phyloP scores from a whole-genome alignment of 495 filamentous ascomycete species.

The Daldinia caldariorum region DNA sequence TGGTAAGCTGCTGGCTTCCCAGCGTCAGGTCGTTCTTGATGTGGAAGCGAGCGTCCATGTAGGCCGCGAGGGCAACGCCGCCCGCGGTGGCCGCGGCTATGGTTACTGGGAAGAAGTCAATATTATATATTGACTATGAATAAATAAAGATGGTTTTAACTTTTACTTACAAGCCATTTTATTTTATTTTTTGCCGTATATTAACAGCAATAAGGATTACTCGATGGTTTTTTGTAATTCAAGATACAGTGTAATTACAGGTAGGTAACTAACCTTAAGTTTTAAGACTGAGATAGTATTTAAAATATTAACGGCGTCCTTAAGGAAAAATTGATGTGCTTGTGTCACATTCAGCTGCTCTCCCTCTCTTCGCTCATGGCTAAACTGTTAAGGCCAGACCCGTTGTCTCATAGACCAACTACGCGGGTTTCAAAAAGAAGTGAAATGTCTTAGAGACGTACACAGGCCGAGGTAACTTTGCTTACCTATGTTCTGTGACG shows the following conservation, averaged over 20 bases:
- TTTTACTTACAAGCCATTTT: constrained; percentile 34
- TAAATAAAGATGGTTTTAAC: not conserved
- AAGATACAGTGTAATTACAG: too few species aligned
- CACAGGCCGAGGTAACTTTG: constrained; percentile 1
- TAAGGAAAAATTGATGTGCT: not conserved
- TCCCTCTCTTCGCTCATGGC: not conserved
- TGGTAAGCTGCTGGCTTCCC: constrained; percentile 19
- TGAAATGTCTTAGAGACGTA: not conserved
- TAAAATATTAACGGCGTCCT: not conserved
- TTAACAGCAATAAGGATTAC: too few species aligned
- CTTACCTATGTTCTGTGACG: not conserved
- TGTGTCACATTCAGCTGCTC: not conserved
- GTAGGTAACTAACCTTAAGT: not conserved
- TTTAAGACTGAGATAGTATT: not conserved
- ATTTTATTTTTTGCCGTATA: not conserved
- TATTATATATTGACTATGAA: not conserved
- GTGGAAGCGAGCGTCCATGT: constrained; percentile 38
- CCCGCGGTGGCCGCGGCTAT: constrained; percentile 30
- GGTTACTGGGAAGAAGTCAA: constrained; percentile 13
- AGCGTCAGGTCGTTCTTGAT: constrained; percentile 46
- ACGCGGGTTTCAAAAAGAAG: too few species aligned
- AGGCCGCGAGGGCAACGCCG: constrained; percentile 31
- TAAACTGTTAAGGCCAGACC: not conserved
- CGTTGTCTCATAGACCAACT: too few species aligned
- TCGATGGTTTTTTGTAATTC: too few species aligned